phyloP scores from a whole-genome alignment of 1,284 basidiomycete genomes.

The Sanghuangporus sanghuang region DNA sequence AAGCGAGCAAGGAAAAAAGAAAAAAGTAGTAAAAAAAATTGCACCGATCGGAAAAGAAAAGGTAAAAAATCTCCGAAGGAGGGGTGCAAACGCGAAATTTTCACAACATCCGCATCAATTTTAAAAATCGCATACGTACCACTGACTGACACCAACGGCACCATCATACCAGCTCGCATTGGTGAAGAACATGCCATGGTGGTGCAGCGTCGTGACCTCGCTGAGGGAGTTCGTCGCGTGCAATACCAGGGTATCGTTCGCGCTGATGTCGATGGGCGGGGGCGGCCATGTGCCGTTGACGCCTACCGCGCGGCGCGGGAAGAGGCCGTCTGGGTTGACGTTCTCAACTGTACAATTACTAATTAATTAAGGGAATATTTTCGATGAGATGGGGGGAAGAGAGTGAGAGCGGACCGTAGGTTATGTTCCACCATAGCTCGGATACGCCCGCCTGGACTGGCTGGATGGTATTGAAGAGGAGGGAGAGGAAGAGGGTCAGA shows the following conservation, averaged over 20 bases:
- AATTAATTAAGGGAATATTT: not conserved
- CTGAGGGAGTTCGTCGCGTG: slow-evolving; percentile 75
- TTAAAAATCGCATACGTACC: slow-evolving; percentile 36
- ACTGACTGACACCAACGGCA: slow-evolving; percentile 78
- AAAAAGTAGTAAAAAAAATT: too few species aligned
- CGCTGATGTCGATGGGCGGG: slow-evolving; percentile 70
- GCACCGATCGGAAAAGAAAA: too few species aligned
- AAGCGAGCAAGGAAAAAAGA: not conserved
- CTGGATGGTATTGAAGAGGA: not conserved
- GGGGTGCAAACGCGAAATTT: too few species aligned
- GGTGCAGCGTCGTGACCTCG: slow-evolving; percentile 62
- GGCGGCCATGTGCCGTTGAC: slow-evolving; percentile 91
- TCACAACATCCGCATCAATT: not conserved
- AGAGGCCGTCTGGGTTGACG: slow-evolving; percentile 71
- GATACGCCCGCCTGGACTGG: slow-evolving; percentile 49
- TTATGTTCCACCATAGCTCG: slow-evolving; percentile 80
- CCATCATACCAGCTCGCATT: slow-evolving; percentile 85
- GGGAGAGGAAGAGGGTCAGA: not conserved
- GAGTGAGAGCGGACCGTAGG: slow-evolving; percentile 37
- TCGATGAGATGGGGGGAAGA: not conserved
- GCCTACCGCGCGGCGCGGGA: slow-evolving; percentile 72
- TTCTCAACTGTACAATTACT: slow-evolving; percentile 42
- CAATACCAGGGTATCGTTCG: slow-evolving; percentile 67
- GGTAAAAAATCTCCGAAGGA: too few species aligned
- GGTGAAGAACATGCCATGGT: slow-evolving; percentile 95